Evolutionary conservation across 169 alveolate species (phyloP).

Genomic region (Plasmodium falciparum): DNA sequence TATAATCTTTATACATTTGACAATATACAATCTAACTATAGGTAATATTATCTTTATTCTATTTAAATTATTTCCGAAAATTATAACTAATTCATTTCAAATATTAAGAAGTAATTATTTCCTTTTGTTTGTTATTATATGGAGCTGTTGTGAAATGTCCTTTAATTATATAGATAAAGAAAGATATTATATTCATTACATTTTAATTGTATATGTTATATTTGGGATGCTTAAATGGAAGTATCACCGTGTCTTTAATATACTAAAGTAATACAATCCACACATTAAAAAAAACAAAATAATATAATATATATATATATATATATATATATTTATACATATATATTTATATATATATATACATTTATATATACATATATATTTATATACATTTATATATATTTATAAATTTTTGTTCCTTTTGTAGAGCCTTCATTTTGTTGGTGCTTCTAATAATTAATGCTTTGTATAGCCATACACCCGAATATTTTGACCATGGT

Average conservation of each 20-base stretch:
- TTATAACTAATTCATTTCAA: neutral
- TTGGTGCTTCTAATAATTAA: constrained; percentile 17
- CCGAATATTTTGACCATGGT: constrained; percentile 33
- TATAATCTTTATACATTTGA: no score
- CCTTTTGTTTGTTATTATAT: constrained; percentile 22
- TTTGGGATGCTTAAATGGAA: constrained; percentile 1
- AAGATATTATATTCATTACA: constrained; percentile 27
- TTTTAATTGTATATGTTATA: constrained; percentile 21
- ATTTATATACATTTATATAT: neutral
- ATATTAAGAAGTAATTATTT: constrained; percentile 11
- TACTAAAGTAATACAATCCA: constrained; percentile 28
- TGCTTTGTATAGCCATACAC: neutral
- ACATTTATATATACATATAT: neutral
- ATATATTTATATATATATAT: neutral
- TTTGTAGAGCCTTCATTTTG: constrained; percentile 14
- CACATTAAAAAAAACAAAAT: neutral
- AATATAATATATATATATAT: neutral
- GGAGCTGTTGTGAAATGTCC: constrained; percentile 38
- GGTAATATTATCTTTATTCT: neutral
- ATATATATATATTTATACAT: neutral
- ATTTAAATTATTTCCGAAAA: neutral
- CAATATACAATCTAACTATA: no score
- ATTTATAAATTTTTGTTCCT: neutral
- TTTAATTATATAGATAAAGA: constrained; percentile 28
- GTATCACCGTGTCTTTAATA: neutral